Conservation (phyloP, 2,329 filamentous ascomycete species). For the Aspergillus sp. region DNA sequence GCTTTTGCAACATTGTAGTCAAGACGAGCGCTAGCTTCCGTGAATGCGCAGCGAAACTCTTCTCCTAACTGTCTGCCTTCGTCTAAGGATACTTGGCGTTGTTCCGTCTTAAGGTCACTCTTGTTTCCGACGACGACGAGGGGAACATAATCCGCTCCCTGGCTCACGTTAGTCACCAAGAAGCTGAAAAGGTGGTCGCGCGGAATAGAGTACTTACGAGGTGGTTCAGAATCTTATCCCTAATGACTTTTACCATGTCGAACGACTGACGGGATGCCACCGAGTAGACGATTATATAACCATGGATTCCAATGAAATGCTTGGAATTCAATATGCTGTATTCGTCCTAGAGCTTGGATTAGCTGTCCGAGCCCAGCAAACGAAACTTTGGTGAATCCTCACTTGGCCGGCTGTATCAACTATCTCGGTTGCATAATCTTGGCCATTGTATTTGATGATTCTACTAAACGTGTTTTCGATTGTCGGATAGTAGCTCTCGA, state of each 20-base stretch:
- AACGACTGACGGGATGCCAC: constrained; percentile 92
- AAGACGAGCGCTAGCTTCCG: constrained; percentile 90
- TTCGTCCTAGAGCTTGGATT: constrained; percentile 70
- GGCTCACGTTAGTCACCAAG: constrained; percentile 12
- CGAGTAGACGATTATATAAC: constrained; percentile 98
- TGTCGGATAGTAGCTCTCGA: constrained; percentile 98
- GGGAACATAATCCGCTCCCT: constrained; percentile 92
- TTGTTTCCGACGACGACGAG: constrained; percentile 98
- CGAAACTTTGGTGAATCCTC: constrained; percentile 33
- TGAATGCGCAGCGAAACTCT: constrained; percentile 90
- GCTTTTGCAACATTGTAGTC: constrained; percentile 92
- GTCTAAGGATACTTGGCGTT: constrained; percentile 85
- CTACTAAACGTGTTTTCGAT: constrained; percentile 99
- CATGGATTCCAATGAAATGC: constrained; percentile 98
- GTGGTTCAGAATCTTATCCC: constrained; percentile 97
- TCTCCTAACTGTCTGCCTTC: constrained; percentile 84
- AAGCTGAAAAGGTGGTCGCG: not conserved
- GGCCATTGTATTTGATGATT: constrained; percentile 87
- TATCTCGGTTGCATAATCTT: constrained; percentile 95
- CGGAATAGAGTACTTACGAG: constrained; percentile 62
- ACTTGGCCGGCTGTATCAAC: constrained; percentile 97
- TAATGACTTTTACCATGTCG: constrained; percentile 95
- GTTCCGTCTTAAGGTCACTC: constrained; percentile 87
- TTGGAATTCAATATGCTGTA: constrained; percentile 98
- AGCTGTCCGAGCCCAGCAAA: constrained; percentile 15